Evolutionary conservation across 2,329 filamentous ascomycete species (phyloP), one percentile per base, ranked within the genome.

Genomic region (Xylaria sp.): DNA sequence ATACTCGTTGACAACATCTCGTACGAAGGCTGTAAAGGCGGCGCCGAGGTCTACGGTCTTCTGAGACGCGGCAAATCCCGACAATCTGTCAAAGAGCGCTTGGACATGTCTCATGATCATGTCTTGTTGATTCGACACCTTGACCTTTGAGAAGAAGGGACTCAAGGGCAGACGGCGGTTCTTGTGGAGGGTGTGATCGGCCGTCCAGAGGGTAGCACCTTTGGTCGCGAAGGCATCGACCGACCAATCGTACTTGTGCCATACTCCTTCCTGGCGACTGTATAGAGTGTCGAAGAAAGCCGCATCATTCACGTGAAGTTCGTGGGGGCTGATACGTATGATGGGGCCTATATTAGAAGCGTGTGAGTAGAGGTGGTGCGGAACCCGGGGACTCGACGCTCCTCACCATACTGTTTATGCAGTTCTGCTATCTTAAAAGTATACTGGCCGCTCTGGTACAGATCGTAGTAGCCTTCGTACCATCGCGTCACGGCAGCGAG

Each of bases 381-480:
- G 26, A 13, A 21, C 24, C 6, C 9, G 9, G 29, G 29, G 29
- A 13, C 29, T 34, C 20, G 2, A 43, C 17, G 11, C 37, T 29
- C 18, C 40, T 24, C 43, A 66, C 66, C 65, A 39, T 67, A 68
- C 48, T 54, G 50, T 38, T 56, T 54, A 42, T 68, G 66, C 44
- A 68, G 46, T 41, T 62, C 52, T 21, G 57, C 42, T 21, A 63
- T 63, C 43, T 63, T 62, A 16, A 57, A 61, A 2, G 64, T 58
- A 18, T 66, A 67, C 38, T 63, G 56, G 13, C 62, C 62, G 44
- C 43, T 47, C 17, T 46, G 43, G 17, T 59, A 24, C 41, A 65
- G 22, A 48, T 64, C 61, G 37, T 65, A 66, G 37, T 61, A 69
- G 16, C 39, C 64, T 44, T 70, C 65, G 21, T 62, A 61, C 43